Percentiles rank a stretch among this genome's conserved stretches.
Evolutionary conservation across 2,329 filamentous ascomycete genomes (phyloP).

Genomic region (Aureobasidium musti): DNA sequence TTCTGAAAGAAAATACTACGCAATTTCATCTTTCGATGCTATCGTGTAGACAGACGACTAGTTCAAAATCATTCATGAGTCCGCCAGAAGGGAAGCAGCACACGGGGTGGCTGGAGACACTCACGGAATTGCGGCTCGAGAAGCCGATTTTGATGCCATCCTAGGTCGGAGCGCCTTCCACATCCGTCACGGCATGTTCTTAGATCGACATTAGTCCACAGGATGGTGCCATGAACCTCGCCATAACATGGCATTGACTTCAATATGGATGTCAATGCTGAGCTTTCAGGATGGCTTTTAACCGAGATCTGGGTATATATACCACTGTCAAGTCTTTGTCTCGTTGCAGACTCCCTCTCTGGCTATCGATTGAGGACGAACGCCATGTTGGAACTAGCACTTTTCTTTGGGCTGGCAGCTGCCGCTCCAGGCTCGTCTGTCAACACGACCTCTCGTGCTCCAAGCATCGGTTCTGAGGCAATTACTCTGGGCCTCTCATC

Average conservation of each 20-base stretch:
- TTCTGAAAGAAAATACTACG: neutral
- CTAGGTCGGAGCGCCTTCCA: neutral
- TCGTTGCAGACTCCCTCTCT: neutral
- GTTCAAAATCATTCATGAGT: neutral
- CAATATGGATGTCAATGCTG: neutral
- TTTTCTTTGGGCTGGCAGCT: constrained; percentile 13
- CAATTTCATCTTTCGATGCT: neutral
- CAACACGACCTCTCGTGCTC: constrained; percentile 2
- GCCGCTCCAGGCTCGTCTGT: constrained; percentile 1
- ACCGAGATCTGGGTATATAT: neutral
- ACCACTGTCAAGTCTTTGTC: neutral
- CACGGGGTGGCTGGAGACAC: neutral
- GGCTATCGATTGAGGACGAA: neutral
- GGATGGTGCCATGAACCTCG: neutral
- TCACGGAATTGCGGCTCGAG: constrained; percentile 14
- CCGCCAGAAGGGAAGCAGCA: neutral
- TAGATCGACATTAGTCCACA: neutral
- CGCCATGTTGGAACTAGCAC: constrained; percentile 15
- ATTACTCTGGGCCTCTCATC: constrained; percentile 18
- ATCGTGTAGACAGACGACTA: neutral
- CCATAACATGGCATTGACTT: neutral
- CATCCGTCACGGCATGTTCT: neutral
- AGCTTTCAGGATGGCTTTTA: neutral
- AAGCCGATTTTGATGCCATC: neutral
- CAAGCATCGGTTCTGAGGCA: constrained; percentile 3